Evolutionary conservation across 139 green algal species (phyloP).

Genomic region (Chlorella sp.): DNA sequence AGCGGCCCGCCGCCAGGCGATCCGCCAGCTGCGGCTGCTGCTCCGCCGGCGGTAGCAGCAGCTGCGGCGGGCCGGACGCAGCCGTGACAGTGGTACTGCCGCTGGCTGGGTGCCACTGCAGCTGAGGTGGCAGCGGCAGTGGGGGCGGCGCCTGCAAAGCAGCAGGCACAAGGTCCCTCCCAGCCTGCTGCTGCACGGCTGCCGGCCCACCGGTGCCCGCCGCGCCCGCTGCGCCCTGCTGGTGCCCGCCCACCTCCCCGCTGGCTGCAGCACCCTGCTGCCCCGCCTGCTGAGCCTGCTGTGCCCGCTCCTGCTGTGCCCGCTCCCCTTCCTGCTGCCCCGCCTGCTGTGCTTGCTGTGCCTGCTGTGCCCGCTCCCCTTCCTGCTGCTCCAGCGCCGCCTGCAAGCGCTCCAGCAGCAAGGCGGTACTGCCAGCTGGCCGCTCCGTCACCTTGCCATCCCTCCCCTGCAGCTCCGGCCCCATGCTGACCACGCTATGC

Average conservation of each 20-base stretch:
- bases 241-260: not conserved
- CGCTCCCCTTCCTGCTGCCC: constrained; percentile 18
- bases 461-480: too few relatives aligned
- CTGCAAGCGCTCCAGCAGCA: too few relatives aligned
- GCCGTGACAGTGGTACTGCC: not conserved
- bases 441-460: too few relatives aligned
- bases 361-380: too few relatives aligned
- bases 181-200: not conserved
- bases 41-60: not conserved
- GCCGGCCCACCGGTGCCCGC: not conserved
- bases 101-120: constrained; percentile 7
- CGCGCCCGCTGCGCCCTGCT: not conserved
- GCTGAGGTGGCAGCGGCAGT: constrained; percentile 1
- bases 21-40: constrained; percentile 12
- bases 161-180: not conserved
- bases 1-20: not conserved
- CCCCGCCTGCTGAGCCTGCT: not conserved
- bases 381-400: too few relatives aligned
- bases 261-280: not conserved
- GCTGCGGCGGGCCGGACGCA: not conserved
- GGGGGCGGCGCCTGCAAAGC: not conserved
- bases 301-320: too few relatives aligned
- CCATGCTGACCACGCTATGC: too few relatives aligned
- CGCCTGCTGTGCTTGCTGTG: too few relatives aligned
- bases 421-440: too few relatives aligned